Conservation (phyloP, 2,329 filamentous ascomycete genomes). For the Penicillium corylophilum region DNA sequence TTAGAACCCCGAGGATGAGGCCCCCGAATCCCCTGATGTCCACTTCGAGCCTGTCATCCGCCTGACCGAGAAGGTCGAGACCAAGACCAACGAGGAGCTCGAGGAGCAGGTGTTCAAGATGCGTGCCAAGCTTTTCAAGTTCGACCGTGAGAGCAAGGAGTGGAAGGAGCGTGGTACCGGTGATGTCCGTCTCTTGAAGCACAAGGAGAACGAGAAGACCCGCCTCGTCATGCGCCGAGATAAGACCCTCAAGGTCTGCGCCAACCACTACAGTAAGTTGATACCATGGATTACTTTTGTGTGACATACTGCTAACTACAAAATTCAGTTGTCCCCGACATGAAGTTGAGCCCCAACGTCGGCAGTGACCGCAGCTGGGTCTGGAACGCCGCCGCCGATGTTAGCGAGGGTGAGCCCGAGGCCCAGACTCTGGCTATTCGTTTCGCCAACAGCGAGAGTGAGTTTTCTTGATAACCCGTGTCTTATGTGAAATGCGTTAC, state of each 20-base stretch:
- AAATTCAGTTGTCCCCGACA: constrained; percentile 81
- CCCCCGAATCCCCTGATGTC: constrained; percentile 84
- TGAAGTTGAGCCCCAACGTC: constrained; percentile 98
- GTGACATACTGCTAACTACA: not conserved
- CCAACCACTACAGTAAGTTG: constrained; percentile 94
- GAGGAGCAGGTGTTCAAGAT: constrained; percentile 99
- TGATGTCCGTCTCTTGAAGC: constrained; percentile 93
- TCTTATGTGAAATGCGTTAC: not conserved
- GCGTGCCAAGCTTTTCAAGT: constrained; percentile 99
- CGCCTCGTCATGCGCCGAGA: constrained; percentile 97
- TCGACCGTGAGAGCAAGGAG: constrained; percentile 84
- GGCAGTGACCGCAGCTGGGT: constrained; percentile 99
- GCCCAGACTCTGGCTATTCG: constrained; percentile 94
- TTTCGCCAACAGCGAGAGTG: constrained; percentile 97
- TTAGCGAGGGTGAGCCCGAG: constrained; percentile 96
- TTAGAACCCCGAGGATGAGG: constrained; percentile 58
- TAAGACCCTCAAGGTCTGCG: constrained; percentile 99
- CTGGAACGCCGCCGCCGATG: constrained; percentile 96
- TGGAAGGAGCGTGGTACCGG: constrained; percentile 99
- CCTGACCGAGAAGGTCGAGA: constrained; percentile 94
- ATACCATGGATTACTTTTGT: not conserved
- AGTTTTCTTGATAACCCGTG: constrained; percentile 37
- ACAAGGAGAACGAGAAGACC: constrained; percentile 98
- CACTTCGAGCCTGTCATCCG: constrained; percentile 97
- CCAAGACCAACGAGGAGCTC: constrained; percentile 95